phyloP scores from a whole-genome alignment of 495 filamentous ascomycete species.

The Tetracladium marchalianum region DNA sequence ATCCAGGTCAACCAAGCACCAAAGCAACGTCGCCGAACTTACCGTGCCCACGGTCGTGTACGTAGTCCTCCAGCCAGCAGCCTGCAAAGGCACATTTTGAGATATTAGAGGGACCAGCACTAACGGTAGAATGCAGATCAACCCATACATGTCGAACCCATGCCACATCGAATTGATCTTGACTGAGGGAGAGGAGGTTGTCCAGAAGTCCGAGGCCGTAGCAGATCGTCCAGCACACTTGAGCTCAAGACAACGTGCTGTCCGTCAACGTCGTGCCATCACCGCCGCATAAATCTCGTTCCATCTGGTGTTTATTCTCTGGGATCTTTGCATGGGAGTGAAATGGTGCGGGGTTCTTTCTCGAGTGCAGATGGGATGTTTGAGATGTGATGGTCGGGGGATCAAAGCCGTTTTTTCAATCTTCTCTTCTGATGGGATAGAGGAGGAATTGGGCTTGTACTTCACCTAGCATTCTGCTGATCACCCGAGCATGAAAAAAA shows the following conservation, averaged over 20 bases:
- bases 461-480: slow-evolving; percentile 15
- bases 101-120: neutral
- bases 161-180: slow-evolving; percentile 99
- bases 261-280: slow-evolving; percentile 70
- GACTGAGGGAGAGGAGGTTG: slow-evolving; percentile 83
- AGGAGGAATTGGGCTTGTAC: slow-evolving; percentile 15
- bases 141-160: slow-evolving; percentile 99
- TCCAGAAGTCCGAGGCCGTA: slow-evolving; percentile 68
- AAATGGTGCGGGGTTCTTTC: slow-evolving; percentile 9
- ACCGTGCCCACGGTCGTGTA: slow-evolving; percentile 99
- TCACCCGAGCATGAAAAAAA: slow-evolving; percentile 4
- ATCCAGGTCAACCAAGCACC: slow-evolving; percentile 99
- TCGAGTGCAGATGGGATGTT: too few species aligned
- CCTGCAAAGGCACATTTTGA: neutral
- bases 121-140: slow-evolving; percentile 53
- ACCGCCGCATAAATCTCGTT: slow-evolving; percentile 52
- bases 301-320: slow-evolving; percentile 8
- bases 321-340: slow-evolving; percentile 15
- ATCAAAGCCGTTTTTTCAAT: slow-evolving; percentile 7
- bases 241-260: slow-evolving; percentile 80
- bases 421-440: slow-evolving; percentile 10
- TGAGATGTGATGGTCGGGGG: too few species aligned
- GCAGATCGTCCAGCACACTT: slow-evolving; percentile 51
- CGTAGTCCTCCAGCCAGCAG: slow-evolving; percentile 29
- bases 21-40: slow-evolving; percentile 94